These are phyloP conservation scores for Haplosporangium gracile DNA, from an alignment of 192 early-diverging fungal genomes.

Conservation along the genomic window DNA sequence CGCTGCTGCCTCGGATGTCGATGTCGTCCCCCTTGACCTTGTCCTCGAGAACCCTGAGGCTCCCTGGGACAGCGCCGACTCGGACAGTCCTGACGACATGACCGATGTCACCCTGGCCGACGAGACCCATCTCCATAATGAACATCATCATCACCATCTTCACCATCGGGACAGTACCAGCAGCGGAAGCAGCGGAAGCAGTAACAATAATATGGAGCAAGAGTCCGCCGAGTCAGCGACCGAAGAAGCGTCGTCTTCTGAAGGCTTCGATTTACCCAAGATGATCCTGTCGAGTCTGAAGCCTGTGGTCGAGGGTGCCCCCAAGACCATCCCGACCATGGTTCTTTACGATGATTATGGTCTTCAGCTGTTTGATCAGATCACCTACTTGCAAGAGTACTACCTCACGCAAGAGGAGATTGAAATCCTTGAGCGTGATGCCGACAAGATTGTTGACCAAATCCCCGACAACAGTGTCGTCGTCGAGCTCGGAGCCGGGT, in stretches of 20 bases:
- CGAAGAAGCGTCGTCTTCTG: neutral
- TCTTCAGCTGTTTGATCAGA: constrained; percentile 90
- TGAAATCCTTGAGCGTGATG: constrained; percentile 78
- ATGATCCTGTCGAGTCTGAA: constrained; percentile 47
- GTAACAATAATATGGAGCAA: neutral
- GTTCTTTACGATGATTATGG: constrained; percentile 89
- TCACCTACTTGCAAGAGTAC: constrained; percentile 90
- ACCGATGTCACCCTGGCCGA: constrained; percentile 16
- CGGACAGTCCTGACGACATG: constrained; percentile 32
- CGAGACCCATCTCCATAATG: neutral
- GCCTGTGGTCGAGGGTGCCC: constrained; percentile 11
- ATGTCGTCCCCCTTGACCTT: neutral
- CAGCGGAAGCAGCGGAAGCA: constrained; percentile 17
- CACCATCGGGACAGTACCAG: neutral
- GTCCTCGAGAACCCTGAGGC: constrained; percentile 11
- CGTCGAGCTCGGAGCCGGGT: constrained; percentile 94
- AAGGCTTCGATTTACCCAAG: constrained; percentile 25
- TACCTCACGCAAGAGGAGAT: constrained; percentile 91
- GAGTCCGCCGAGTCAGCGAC: neutral
- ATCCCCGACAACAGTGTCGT: constrained; percentile 78
- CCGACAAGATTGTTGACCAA: constrained; percentile 71
- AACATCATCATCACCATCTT: neutral
- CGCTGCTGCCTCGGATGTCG: constrained; percentile 6
- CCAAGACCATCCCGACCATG: constrained; percentile 82
- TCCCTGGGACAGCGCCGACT: constrained; percentile 19